Evolutionary conservation across 495 filamentous ascomycete genomes (phyloP).

Genomic region (Penicillium longicatenatum): DNA sequence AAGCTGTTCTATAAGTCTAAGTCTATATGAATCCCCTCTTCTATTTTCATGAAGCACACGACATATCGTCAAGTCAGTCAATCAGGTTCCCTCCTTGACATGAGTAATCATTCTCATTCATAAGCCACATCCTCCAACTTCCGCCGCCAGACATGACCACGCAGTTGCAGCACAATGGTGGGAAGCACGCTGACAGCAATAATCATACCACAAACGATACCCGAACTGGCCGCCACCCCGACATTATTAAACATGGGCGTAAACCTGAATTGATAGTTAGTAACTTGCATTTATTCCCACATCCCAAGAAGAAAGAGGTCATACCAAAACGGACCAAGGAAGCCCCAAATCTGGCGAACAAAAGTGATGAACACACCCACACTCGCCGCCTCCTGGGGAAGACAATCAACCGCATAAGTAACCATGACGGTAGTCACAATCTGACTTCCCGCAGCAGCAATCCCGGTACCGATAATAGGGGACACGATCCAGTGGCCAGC

Average conservation of each 20-base stretch:
- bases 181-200: constrained; percentile 48
- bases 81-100: not conserved
- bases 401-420: constrained; percentile 58
- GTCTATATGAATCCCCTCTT: not conserved
- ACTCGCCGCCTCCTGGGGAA: constrained; percentile 48
- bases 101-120: not conserved
- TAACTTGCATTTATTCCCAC: not conserved
- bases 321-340: constrained; percentile 58
- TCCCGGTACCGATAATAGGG: constrained; percentile 52
- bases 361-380: constrained; percentile 60
- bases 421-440: constrained; percentile 58
- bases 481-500: constrained; percentile 47
- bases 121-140: not conserved
- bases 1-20: not conserved
- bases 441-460: constrained; percentile 56
- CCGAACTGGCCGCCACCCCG: constrained; percentile 44
- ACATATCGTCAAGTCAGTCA: not conserved
- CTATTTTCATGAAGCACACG: not conserved
- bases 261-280: constrained; percentile 29
- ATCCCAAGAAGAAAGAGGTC: not conserved
- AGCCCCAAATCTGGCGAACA: constrained; percentile 57
- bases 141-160: constrained; percentile 15
- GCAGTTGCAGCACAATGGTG: constrained; percentile 41
- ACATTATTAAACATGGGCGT: constrained; percentile 51
- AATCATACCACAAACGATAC: constrained; percentile 43